Base-by-base conservation (phyloP, 306 rosid species). In the Trichosanthes truncata region DNA sequence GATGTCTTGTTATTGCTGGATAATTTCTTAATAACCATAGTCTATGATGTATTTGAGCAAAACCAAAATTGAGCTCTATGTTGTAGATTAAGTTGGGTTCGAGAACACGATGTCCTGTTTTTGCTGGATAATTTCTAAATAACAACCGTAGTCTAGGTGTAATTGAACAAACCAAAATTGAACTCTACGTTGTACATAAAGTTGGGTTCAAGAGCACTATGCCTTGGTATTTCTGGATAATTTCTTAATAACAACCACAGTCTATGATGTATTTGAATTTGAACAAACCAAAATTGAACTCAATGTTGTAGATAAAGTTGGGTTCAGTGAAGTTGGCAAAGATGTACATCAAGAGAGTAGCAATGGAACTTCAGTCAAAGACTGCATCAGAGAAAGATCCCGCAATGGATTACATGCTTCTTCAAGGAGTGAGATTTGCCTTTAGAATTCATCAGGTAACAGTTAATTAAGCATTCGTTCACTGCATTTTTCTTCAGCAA, bases 351-450 rank as follows among this genome's bases (percentile, higher is more conserved):
- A 95, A 90, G 87, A 91, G 96, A 87, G 94, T 91, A 62, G 98
- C 98, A 26, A 87, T 88, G 97, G 98, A 95, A 77, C 96, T 95
- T 84, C 98, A 95, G 76, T 87, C 85, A 65, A 95, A 91, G 88
- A 91, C 96, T 53, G 85, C 96, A 80, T 53, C 83, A 40, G 98
- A 92, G 74, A 95, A 95, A 87, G 98, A 95, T 83, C 97, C 97
- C 56, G 97, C 97, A 21, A 92, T 95, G 97, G 97, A 95, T 85
- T 95, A 95, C 84, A 90, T 95, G 97, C 90, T 95, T 77, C 98
- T 95, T 76, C 98, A 95, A 85, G 98, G 98, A 86, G 98, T 95
- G 86, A 89, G 98, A 91, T 95, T 92, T 87, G 98, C 98, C 66
- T 95, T 95, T 83, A 89, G 98, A 86, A 91, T 95, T 78, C 98